A percentile compares a stretch with the other conserved stretches of the same genome.
phyloP scores from a whole-genome alignment of 2,329 filamentous ascomycete species.

The Pseudophaeomoniella oleicola region DNA sequence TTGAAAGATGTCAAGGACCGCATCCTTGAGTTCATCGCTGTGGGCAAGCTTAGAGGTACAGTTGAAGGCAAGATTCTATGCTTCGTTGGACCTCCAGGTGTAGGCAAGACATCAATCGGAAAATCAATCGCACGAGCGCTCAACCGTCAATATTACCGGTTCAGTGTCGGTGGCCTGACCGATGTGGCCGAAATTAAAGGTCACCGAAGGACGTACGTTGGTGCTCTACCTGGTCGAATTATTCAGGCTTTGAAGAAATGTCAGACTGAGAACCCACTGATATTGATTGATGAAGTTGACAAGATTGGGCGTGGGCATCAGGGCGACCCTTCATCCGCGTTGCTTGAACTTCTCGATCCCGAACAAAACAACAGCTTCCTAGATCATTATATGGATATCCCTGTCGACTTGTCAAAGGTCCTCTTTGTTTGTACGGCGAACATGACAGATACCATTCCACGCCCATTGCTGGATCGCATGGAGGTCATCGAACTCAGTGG shows the following conservation, averaged over 20 bases:
- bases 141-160: slow-evolving; percentile 93
- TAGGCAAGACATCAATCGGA: slow-evolving; percentile 96
- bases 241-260: slow-evolving; percentile 98
- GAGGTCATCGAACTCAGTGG: slow-evolving; percentile 92
- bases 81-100: slow-evolving; percentile 91
- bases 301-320: slow-evolving; percentile 96
- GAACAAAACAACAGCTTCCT: slow-evolving; percentile 97
- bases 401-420: slow-evolving; percentile 92
- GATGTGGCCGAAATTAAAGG: slow-evolving; percentile 99
- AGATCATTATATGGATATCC: slow-evolving; percentile 97
- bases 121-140: slow-evolving; percentile 93
- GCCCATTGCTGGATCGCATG: slow-evolving; percentile 90
- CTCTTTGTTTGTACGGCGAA: slow-evolving; percentile 98
- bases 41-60: slow-evolving; percentile 89
- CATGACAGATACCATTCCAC: slow-evolving; percentile 94
- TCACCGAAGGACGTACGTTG: slow-evolving; percentile 89
- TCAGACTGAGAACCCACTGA: slow-evolving; percentile 93
- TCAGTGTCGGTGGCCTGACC: slow-evolving; percentile 90
- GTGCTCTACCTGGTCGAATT: slow-evolving; percentile 85
- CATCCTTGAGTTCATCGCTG: slow-evolving; percentile 94
- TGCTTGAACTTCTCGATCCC: slow-evolving; percentile 85
- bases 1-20: slow-evolving; percentile 97
- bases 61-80: slow-evolving; percentile 98
- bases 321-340: slow-evolving; percentile 85
- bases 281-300: slow-evolving; percentile 94